A percentile compares a stretch with the other conserved stretches of the same genome.
phyloP scores from a whole-genome alignment of 2,329 filamentous ascomycete genomes.

The Paradendryphiella salina region DNA sequence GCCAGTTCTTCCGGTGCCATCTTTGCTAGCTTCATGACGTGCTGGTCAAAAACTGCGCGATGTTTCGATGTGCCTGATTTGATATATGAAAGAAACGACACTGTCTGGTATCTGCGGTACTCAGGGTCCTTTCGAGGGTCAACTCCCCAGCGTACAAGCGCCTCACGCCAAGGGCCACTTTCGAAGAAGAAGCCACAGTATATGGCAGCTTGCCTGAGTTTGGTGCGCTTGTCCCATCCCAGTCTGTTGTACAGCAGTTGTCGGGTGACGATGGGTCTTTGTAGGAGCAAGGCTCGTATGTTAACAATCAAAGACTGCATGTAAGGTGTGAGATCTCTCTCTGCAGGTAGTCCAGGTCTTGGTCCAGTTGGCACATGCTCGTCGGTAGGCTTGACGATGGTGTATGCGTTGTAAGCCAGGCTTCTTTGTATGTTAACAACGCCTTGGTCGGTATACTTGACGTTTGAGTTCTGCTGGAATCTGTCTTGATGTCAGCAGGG shows the following conservation, averaged over 20 bases:
- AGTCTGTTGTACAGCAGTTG: slow-evolving; percentile 78
- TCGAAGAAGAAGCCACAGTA: slow-evolving; percentile 92
- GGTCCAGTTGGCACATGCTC: slow-evolving; percentile 63
- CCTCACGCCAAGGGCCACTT: slow-evolving; percentile 88
- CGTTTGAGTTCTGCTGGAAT: slow-evolving; percentile 84
- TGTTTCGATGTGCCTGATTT: slow-evolving; percentile 35
- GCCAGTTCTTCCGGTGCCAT: slow-evolving; percentile 31
- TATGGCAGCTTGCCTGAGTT: slow-evolving; percentile 74
- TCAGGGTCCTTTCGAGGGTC: slow-evolving; percentile 79
- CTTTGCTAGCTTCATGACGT: slow-evolving; percentile 29
- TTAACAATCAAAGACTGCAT: slow-evolving; percentile 67
- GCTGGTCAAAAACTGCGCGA: slow-evolving; percentile 31
- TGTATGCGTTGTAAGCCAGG: slow-evolving; percentile 43
- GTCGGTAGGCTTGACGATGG: slow-evolving; percentile 63
- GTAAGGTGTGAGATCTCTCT: slow-evolving; percentile 57
- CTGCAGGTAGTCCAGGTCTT: slow-evolving; percentile 59
- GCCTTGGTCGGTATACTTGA: slow-evolving; percentile 59
- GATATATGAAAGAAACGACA: slow-evolving; percentile 51
- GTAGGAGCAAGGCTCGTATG: slow-evolving; percentile 67
- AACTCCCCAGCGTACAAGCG: slow-evolving; percentile 79
- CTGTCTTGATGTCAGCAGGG: slow-evolving; percentile 43
- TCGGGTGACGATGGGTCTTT: slow-evolving; percentile 84
- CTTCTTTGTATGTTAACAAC: slow-evolving; percentile 38
- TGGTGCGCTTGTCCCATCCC: slow-evolving; percentile 54
- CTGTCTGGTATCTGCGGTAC: slow-evolving; percentile 82